Conservation (phyloP, 2,329 filamentous ascomycete genomes). For the Fusarium napiforme region DNA sequence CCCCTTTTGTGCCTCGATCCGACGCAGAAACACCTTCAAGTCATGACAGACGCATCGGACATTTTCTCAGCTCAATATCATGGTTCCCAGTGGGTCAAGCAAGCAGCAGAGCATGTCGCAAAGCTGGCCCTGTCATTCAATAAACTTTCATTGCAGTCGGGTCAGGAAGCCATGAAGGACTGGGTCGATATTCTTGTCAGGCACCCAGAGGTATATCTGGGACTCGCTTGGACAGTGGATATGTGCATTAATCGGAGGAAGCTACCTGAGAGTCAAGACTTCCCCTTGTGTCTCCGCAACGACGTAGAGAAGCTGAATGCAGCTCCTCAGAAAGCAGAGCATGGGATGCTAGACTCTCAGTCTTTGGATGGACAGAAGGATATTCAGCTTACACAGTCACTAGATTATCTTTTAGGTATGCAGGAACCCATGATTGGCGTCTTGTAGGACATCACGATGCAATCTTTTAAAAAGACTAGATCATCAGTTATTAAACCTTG, state of each 20-base stretch:
- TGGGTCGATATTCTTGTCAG: background rate
- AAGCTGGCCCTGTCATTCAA: background rate
- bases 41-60: background rate
- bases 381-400: background rate
- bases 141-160: background rate
- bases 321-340: rapidly evolving
- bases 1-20: rapidly evolving
- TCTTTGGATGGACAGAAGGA: background rate
- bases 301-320: background rate
- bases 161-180: background rate
- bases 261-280: background rate
- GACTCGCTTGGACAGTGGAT: background rate
- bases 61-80: background rate
- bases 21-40: background rate
- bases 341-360: background rate
- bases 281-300: background rate
- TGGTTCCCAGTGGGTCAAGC: background rate
- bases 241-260: background rate
- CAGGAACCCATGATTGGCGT: background rate
- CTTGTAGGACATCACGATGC: rapidly evolving
- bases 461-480: rapidly evolving
- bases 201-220: background rate
- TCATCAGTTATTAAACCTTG: rapidly evolving
- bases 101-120: background rate
- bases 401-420: background rate